Evolutionary conservation across 2,329 filamentous ascomycete species (phyloP), one percentile per base, ranked within the genome.

Genomic region (Beauveria varroae): DNA sequence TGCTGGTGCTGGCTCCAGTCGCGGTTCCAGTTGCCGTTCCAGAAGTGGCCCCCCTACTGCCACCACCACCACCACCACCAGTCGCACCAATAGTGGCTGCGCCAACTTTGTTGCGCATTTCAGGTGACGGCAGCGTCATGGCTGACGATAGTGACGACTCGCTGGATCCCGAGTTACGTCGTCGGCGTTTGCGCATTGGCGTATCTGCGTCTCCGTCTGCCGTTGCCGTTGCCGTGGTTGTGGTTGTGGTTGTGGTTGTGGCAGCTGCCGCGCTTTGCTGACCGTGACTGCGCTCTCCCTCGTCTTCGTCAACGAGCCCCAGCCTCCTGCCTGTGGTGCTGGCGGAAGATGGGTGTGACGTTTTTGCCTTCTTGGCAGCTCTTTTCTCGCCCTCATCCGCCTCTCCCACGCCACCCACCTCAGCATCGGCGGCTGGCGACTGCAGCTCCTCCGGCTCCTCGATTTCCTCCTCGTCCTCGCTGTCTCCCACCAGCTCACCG

Each of bases 71-170:
- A 34, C 18, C 18, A 18, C 24, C 50, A 46, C n/a, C 40, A 47
- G 5, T 24, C 10, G 10, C 58, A 30, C 50, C 46, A 34, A 24
- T 22, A 28, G 28, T 49, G 50, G 50, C 50, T 46, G 49, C 57
- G 20, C 40, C 57, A 49, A 54, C 20, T 30, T 60, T 46, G 41
- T 44, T 59, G 44, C 51, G 59, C 59, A 62, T 53, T 46, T 75
- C 73, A 30, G 74, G 75, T 56, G 75, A 76, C 51, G 75, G 74
- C 57, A 77, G 67, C 65, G 71, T 76, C 70, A 72, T 69, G 49
- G 68, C 70, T 20, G 74, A 74, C 20, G 75, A 77, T 28, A 78
- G 71, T n/a, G 76, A 77, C 22, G 76, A 78, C 65, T 76, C 74
- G 69, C 75, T 78, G 8, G 73, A 74, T 34, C 67, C 73, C 40